A percentile compares a stretch with the other conserved stretches of the same genome.
phyloP scores from a whole-genome alignment of 805 yeast genomes.

The Candida railenensis region DNA sequence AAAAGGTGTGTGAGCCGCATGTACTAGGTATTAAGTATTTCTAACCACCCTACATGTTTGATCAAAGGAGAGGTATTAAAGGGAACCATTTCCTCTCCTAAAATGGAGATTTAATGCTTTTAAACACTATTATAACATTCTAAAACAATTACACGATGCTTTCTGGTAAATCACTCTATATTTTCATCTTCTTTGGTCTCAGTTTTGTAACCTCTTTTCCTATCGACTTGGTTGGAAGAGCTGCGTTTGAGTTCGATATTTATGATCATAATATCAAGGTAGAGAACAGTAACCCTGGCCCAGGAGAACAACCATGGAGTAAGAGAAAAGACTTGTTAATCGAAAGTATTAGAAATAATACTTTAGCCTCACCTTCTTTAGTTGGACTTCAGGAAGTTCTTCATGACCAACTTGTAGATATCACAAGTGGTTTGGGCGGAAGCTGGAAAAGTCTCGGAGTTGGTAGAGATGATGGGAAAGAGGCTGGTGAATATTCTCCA shows the following conservation, averaged over 20 bases:
- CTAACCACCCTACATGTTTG: no score
- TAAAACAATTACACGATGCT: not conserved
- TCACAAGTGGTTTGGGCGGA: constrained; percentile 32
- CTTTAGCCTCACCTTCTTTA: constrained; percentile 10
- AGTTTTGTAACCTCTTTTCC: not conserved
- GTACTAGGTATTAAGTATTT: not conserved
- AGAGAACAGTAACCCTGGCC: not conserved
- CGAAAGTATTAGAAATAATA: constrained; percentile 9
- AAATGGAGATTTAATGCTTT: not conserved
- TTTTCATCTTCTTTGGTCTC: not conserved
- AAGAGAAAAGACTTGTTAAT: constrained; percentile 13
- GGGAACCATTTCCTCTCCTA: not conserved
- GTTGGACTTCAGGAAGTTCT: constrained; percentile 46
- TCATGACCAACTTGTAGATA: constrained; percentile 39
- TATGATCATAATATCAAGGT: constrained; percentile 4
- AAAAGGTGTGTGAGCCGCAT: not conserved
- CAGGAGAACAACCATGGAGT: constrained; percentile 15
- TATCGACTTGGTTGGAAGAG: not conserved
- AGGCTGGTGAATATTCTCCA: constrained; percentile 7
- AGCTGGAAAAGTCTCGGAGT: constrained; percentile 8
- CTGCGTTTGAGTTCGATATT: not conserved
- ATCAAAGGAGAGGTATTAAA: not conserved
- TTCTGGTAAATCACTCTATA: not conserved
- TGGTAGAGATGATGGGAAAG: constrained; percentile 5
- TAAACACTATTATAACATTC: not conserved